Conservation (phyloP, 306 rosid species). For the Malus fusca region DNA sequence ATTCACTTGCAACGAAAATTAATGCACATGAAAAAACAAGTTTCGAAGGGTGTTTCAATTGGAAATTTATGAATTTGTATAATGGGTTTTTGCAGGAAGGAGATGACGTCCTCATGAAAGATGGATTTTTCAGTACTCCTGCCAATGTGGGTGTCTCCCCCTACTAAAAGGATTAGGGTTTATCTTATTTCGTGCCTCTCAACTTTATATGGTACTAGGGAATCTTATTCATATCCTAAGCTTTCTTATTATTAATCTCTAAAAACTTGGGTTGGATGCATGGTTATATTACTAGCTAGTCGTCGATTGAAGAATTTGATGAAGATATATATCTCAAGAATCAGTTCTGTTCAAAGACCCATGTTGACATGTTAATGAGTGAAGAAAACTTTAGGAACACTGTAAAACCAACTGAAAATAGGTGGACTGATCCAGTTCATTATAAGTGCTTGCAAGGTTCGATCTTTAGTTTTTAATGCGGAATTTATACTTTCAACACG, state of each 20-base stretch:
- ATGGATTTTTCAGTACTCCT: constrained; percentile 43
- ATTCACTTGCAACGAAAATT: neutral
- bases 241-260: neutral
- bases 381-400: too few species aligned
- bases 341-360: neutral
- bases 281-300: neutral
- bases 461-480: neutral
- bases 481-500: neutral
- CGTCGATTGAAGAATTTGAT: neutral
- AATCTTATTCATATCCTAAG: neutral
- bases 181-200: neutral
- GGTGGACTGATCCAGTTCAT: too few species aligned
- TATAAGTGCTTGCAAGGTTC: neutral
- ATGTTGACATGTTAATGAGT: too few species aligned
- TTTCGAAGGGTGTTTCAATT: neutral
- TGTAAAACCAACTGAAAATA: too few species aligned
- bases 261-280: neutral
- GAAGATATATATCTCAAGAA: neutral
- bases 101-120: constrained; percentile 68
- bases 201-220: neutral
- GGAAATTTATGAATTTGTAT: neutral
- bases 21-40: neutral
- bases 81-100: constrained; percentile 51
- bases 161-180: constrained; percentile 30
- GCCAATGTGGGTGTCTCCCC: constrained; percentile 72